Percentiles rank a stretch among this genome's conserved stretches.
Conservation (phyloP, 2,329 filamentous ascomycete species). For the Colletotrichum melonis region DNA sequence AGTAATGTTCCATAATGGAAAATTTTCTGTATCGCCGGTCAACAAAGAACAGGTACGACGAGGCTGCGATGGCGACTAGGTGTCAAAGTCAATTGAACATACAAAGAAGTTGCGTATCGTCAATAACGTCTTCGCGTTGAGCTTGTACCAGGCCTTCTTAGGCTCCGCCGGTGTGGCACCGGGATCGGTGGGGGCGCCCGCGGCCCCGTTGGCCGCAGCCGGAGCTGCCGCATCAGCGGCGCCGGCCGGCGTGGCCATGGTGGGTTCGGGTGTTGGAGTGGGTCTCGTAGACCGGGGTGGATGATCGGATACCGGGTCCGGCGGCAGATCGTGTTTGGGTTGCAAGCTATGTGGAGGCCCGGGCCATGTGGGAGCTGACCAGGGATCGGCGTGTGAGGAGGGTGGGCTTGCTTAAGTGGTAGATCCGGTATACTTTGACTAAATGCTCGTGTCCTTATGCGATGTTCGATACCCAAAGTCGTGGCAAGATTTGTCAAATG, state of each 20-base stretch:
- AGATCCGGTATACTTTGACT: not conserved
- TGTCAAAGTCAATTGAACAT: not conserved
- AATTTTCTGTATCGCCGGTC: conserved; percentile 12
- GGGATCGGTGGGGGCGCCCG: conserved; percentile 3
- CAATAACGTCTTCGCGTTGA: conserved; percentile 27
- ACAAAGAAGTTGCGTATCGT: conserved; percentile 33
- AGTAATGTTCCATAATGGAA: conserved; percentile 18
- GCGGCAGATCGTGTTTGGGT: conserved; percentile 10
- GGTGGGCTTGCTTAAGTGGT: not conserved
- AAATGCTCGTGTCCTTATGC: conserved; percentile 28
- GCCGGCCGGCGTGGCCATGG: conserved; percentile 34
- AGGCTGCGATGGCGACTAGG: not conserved
- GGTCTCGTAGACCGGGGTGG: conserved; percentile 2
- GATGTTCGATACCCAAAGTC: not conserved
- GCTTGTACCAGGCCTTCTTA: conserved; percentile 27
- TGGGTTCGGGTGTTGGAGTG: conserved; percentile 1
- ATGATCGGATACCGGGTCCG: conserved; percentile 8
- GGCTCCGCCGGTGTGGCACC: not conserved
- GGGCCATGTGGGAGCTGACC: conserved; percentile 22
- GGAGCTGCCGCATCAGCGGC: conserved; percentile 24
- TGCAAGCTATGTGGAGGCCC: conserved; percentile 27
- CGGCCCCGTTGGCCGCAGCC: conserved; percentile 16
- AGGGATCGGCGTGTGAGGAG: not conserved
- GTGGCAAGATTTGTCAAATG: conserved; percentile 16
- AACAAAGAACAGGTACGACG: not conserved